Evolutionary conservation across 495 filamentous ascomycete genomes (phyloP).

Genomic region (Trichocladium uniseriatum): DNA sequence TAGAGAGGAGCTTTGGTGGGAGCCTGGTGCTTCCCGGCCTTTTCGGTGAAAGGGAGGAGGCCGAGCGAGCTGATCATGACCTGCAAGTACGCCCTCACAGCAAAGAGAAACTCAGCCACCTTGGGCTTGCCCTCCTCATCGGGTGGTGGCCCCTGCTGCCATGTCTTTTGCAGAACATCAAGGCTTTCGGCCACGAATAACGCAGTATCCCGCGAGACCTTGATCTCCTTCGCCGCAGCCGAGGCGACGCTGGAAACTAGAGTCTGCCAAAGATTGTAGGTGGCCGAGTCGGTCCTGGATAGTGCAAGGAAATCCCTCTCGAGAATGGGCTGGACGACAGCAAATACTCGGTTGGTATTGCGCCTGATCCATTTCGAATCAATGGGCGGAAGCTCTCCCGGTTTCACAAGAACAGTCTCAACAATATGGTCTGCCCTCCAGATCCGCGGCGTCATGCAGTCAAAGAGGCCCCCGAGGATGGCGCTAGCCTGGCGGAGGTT

Average conservation of each 20-base stretch:
- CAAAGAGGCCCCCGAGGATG: slow-evolving; percentile 61
- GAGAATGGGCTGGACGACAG: slow-evolving; percentile 55
- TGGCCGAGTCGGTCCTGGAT: slow-evolving; percentile 34
- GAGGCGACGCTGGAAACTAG: slow-evolving; percentile 61
- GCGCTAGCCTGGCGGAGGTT: slow-evolving; percentile 45
- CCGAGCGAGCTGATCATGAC: slow-evolving; percentile 59
- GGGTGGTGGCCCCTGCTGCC: slow-evolving; percentile 36
- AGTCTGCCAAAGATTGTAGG: slow-evolving; percentile 55
- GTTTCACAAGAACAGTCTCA: slow-evolving; percentile 44
- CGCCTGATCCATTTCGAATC: slow-evolving; percentile 84
- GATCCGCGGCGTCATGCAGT: slow-evolving; percentile 49
- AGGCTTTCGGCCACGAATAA: slow-evolving; percentile 65
- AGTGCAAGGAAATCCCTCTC: slow-evolving; percentile 45
- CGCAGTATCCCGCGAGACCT: slow-evolving; percentile 73
- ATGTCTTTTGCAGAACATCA: slow-evolving; percentile 55
- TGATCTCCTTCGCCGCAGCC: slow-evolving; percentile 83
- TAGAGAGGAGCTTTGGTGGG: slow-evolving; percentile 37
- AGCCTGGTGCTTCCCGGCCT: slow-evolving; percentile 35
- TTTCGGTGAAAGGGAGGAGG: slow-evolving; percentile 69
- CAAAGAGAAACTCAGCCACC: slow-evolving; percentile 46
- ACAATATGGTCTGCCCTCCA: slow-evolving; percentile 69
- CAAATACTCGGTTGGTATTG: slow-evolving; percentile 51
- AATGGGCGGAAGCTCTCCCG: slow-evolving; percentile 66
- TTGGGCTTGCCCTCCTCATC: slow-evolving; percentile 13
- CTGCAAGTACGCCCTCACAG: slow-evolving; percentile 50